These are phyloP conservation scores for Phytophthora meadii DNA, from an alignment of 352 stramenopile genomes.

Conservation along the genomic window DNA sequence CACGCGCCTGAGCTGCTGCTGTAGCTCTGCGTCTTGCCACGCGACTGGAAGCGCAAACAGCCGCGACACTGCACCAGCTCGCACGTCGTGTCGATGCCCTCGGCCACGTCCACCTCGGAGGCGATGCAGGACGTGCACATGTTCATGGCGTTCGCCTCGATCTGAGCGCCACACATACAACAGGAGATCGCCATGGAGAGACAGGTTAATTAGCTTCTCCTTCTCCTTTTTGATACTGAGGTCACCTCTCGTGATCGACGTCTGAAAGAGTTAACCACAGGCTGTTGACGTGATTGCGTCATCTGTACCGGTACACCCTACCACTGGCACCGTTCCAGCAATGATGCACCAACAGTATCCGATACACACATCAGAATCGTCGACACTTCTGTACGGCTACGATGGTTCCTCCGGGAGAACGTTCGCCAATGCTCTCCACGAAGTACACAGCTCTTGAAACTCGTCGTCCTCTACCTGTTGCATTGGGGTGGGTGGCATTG, in stretches of 20 bases:
- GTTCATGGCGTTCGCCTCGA: slow-evolving; percentile 82
- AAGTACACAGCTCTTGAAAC: background rate
- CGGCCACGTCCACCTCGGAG: slow-evolving; percentile 71
- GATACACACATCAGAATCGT: slow-evolving; percentile 16
- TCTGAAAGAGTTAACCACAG: background rate
- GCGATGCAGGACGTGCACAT: slow-evolving; percentile 81
- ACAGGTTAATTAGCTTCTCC: slow-evolving; percentile 2
- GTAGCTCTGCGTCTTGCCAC: slow-evolving; percentile 48
- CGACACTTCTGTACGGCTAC: slow-evolving; percentile 3
- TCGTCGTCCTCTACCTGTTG: slow-evolving; percentile 32
- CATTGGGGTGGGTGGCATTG: slow-evolving; percentile 33
- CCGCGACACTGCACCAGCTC: slow-evolving; percentile 70
- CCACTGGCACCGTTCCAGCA: background rate
- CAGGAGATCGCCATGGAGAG: slow-evolving; percentile 32
- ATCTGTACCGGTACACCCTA: background rate
- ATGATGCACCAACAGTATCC: too few species aligned
- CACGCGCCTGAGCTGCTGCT: slow-evolving; percentile 54
- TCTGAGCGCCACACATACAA: slow-evolving; percentile 69
- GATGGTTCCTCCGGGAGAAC: slow-evolving; percentile 24
- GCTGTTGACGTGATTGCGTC: background rate
- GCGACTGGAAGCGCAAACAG: slow-evolving; percentile 73
- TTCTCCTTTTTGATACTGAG: background rate
- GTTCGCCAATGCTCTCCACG: slow-evolving; percentile 36
- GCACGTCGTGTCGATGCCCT: slow-evolving; percentile 63
- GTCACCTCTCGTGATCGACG: too few species aligned